Evolutionary conservation across 2,329 filamentous ascomycete species (phyloP).

Genomic region (Cordyceps farinosa): DNA sequence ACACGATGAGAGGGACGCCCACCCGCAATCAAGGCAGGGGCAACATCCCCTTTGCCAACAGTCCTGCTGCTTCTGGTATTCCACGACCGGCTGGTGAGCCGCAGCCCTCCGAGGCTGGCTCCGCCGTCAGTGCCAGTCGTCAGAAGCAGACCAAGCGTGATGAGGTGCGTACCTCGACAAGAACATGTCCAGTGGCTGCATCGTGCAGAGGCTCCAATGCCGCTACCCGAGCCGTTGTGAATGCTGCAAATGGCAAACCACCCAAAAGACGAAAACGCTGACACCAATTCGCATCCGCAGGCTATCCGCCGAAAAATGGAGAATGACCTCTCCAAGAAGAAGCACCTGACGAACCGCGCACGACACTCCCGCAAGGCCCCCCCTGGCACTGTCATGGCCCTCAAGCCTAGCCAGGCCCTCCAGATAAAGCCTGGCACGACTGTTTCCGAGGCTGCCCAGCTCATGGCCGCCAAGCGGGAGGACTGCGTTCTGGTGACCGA

Average conservation of each 20-base stretch:
- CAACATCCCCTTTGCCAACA: constrained; percentile 58
- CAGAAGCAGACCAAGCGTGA: constrained; percentile 97
- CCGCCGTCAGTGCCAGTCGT: constrained; percentile 85
- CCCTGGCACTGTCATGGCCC: constrained; percentile 89
- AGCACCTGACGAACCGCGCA: constrained; percentile 71
- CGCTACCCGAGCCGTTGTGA: background rate
- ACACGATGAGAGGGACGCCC: constrained; percentile 68
- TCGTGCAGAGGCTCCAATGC: background rate
- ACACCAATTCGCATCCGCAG: constrained; percentile 44
- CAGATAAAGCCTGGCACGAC: constrained; percentile 96
- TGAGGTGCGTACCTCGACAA: constrained; percentile 66
- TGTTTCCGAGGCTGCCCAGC: constrained; percentile 91
- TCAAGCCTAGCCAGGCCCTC: constrained; percentile 91
- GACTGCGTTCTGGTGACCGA: constrained; percentile 97
- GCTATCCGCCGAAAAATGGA: constrained; percentile 97
- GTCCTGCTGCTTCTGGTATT: constrained; percentile 60
- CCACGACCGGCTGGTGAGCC: constrained; percentile 68
- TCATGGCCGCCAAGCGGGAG: constrained; percentile 98
- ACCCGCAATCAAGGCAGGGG: constrained; percentile 58
- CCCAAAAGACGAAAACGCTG: background rate
- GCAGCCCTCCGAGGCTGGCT: constrained; percentile 56
- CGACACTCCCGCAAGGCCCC: constrained; percentile 89
- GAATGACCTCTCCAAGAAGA: constrained; percentile 97
- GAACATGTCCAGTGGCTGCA: background rate
- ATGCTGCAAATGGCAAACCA: background rate